Conservation (phyloP, 108 stramenopile genomes). For the Conticribra guillardii region DNA sequence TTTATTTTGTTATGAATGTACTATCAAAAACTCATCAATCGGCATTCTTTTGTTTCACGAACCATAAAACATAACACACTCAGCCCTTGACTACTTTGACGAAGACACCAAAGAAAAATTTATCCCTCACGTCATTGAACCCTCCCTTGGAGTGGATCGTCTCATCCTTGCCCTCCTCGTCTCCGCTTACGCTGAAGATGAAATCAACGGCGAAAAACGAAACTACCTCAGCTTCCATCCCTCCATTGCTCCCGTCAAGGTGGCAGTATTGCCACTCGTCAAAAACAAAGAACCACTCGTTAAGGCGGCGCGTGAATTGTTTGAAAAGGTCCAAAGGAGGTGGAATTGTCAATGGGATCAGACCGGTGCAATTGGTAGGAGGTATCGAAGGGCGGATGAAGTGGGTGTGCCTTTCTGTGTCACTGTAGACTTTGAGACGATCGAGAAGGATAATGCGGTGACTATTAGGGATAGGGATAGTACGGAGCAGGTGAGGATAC, state of each 20-base stretch:
- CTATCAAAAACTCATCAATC: not conserved
- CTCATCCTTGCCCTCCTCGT: conserved; percentile 91
- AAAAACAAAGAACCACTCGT: conserved; percentile 94
- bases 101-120: conserved; percentile 90
- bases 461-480: conserved; percentile 96
- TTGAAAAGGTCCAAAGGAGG: conserved; percentile 68
- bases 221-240: conserved; percentile 91
- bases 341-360: conserved; percentile 91
- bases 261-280: conserved; percentile 92
- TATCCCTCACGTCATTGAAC: conserved; percentile 97
- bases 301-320: conserved; percentile 77
- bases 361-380: conserved; percentile 91
- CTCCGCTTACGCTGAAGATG: conserved; percentile 94
- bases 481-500: conserved; percentile 93
- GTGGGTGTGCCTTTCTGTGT: conserved; percentile 96
- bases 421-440: conserved; percentile 97
- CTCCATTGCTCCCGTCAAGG: conserved; percentile 94
- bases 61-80: not conserved
- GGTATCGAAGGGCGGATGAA: conserved; percentile 93
- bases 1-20: no score
- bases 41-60: conserved; percentile 3
- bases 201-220: conserved; percentile 89
- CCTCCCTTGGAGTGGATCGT: conserved; percentile 94
- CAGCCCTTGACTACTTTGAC: conserved; percentile 93
- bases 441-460: conserved; percentile 90